Evolutionary conservation across 306 rosid species (phyloP), one percentile per base, ranked within the genome.

Genomic region (Malus orientalis): DNA sequence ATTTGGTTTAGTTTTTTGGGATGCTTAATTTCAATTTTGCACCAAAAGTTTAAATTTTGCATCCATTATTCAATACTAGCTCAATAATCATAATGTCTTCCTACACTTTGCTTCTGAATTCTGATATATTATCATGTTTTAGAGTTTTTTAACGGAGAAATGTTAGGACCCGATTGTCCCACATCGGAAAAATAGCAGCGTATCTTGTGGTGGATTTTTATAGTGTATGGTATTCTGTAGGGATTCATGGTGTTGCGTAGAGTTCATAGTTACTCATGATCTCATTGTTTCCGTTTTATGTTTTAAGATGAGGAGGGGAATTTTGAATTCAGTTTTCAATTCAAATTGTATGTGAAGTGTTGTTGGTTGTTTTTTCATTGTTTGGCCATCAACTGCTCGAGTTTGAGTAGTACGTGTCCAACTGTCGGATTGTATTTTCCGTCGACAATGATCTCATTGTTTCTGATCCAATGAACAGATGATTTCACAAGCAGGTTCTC

Each of bases 401-500:
- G 23, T 53, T 25, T 18, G 40, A 67, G 66, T 30, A 22, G 57
- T 32, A 4, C 5, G 30, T 65, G 47, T 44, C n/a, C n/a, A 27
- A 47, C 19, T 47, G 13, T 67, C n/a, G 74, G 20, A 18, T 53
- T 38, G 40, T 47, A 20, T 55, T 32, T 51, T 0, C 51, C 64
- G 42, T 77, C 14, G 42, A 47, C 33, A 45, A 42, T 69, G 51
- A 49, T 55, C 27, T 69, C 38, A 57, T 33, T 65, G 75, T 22
- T 44, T 70, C 74, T 78, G 8, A 75, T 74, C 70, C 59, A 73
- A 33, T 45, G 78, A 65, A 57, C 71, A 29, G 69, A n/a, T 66
- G 74, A 49, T 70, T 49, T 81, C 78, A 72, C 69, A 14, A 45
- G 29, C 82, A 90, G 91, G 84, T 81, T 77, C 71, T 79, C 49